Base-by-base conservation (phyloP, 331 rosid genomes). In the Telfairia occidentalis region DNA sequence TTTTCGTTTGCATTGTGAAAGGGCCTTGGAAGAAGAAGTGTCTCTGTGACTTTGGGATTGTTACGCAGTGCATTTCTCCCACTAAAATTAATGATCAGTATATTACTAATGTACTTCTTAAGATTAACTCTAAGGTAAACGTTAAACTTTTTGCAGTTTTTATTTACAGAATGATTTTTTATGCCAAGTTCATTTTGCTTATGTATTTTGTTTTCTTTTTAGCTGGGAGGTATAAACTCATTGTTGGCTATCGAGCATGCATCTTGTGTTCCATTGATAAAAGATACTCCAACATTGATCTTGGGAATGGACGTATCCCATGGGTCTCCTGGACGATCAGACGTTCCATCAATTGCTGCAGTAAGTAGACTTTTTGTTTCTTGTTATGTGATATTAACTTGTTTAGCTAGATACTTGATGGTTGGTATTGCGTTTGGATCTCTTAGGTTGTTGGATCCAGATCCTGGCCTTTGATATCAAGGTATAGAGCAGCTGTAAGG, bases 271-370 rank as follows among this genome's bases (percentile, higher is more conserved):
- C 97, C 97, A 42, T 42, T 89, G 42, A 79, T 93, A 42, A 86
- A 83, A 75, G 96, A 89, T 77, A 83, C 83, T 66, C 97, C 98
- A 48, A 94, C 98, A 1, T 72, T 94, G 87, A 94, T 94, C 81
- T 79, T 94, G 86, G 98, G 98, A 50, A 89, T 94, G 92, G 98
- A 94, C 78, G 97, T 91, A 28, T 94, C 97, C 32, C 98, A 91
- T 54, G 88, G 90, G 32, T 84, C 95, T 73, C 90, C 86, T 64
- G 88, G 92, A 53, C 86, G 60, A 58, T 83, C 95, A 79, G 95
- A 89, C 71, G 40, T 77, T 73, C 97, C 98, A 78, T 94, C 97
- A 24, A 77, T 94, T 75, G 96, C 97, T 50, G 98, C 98, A n/a
- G 98, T 94, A 85, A 79, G 40, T 21, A 66, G 30, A 38, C 35